Evolutionary conservation across 495 filamentous ascomycete genomes (phyloP), one percentile per base, ranked within the genome.

Genomic region (Melanomma pulvis-pyrius): DNA sequence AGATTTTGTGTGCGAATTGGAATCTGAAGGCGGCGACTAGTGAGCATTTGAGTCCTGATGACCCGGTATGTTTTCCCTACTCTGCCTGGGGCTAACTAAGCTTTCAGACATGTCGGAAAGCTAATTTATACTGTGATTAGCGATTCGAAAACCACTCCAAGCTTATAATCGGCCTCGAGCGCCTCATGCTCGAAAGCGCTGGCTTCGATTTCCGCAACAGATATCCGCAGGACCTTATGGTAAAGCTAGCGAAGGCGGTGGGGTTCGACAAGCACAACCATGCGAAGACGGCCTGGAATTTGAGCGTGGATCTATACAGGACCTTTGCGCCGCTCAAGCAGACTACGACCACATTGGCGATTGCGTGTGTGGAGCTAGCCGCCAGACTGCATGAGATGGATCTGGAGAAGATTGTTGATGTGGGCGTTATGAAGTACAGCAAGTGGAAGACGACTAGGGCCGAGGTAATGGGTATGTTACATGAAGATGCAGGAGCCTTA

Each of bases 201-300:
- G 88, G 89, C 54, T 98, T 98, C 72, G 94, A 98, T 76, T 98
- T 97, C 72, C 87, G 93, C n/a, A 90, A 86, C 46, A 89, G 92
- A 36, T 88, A 96, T 72, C 92, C 94, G 0, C 90, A 96, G 59
- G 90, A 92, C 66, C 80, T 90, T 13, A 77, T 97, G 39, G 78
- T 89, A 65, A 98, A 98, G 77, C 79, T 97, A 32, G 76, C 82
- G 29, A 83, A 84, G 68, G 74, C 74, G 11, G 84, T 82, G 63
- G 74, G 78, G 3, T 70, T 87, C 15, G 71, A 79, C 22, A 79
- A 77, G 19, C 78, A 87, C 24, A 81, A 84, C 0, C 77, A 76
- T 7, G 74, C 69, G 0, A 78, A 77, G 53, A 79, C 84, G 4
- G 90, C 91, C 0, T 96, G 90, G 76, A 87, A 89, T 73, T 90